These are phyloP conservation scores for Chenopodium formosanum DNA, from an alignment of 148 eudicot genomes.

Conservation along the genomic window DNA sequence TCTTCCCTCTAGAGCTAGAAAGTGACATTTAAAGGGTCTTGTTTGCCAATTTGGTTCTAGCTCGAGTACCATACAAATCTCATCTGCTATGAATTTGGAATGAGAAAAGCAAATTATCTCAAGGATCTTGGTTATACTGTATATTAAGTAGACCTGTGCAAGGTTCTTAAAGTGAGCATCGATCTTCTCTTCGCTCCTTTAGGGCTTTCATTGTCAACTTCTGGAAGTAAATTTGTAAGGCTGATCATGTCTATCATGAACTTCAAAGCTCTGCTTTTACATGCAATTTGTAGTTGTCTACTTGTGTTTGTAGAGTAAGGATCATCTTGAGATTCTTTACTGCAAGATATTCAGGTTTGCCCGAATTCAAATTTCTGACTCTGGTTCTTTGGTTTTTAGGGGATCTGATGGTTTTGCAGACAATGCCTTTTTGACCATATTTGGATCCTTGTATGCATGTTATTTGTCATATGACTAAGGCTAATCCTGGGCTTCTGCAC, in stretches of 20 bases:
- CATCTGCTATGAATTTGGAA: no score
- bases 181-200: neutral
- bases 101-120: neutral
- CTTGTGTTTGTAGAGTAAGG: neutral
- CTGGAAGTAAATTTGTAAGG: neutral
- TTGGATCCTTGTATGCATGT: neutral
- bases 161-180: neutral
- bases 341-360: neutral
- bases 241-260: neutral
- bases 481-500: neutral
- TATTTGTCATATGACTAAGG: neutral
- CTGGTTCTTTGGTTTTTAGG: neutral
- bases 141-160: neutral
- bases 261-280: neutral
- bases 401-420: neutral
- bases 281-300: neutral
- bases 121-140: neutral
- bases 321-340: neutral
- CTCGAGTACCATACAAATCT: neutral
- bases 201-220: neutral
- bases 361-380: neutral
- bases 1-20: neutral
- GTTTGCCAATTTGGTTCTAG: neutral
- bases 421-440: neutral
- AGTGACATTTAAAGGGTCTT: neutral